Evolutionary conservation across 306 rosid genomes (phyloP), one percentile per base, ranked within the genome.

Genomic region (Vigna unguiculata): DNA sequence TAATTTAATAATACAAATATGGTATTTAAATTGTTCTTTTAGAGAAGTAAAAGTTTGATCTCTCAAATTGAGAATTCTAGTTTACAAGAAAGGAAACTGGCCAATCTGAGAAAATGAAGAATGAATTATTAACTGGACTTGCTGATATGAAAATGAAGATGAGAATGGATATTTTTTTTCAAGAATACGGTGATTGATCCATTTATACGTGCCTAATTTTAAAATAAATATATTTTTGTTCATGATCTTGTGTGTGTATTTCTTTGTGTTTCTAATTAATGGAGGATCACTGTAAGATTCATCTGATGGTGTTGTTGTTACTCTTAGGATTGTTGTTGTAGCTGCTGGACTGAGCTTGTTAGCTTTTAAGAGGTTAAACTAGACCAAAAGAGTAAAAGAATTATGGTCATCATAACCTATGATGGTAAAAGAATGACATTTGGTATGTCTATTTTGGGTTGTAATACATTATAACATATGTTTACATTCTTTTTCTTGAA

Each of bases 281-380:
- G 70, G 71, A 22, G 52, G 67, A 74, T 77, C 11, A 66, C 51
- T 86, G 84, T 84, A 93, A 97, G 97, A 90, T 72, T 83, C 83
- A 30, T 78, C 91, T 52, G 91, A 78, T 81, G 85, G 81, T 71
- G 67, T 87, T 89, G 76, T 86, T 73, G 74, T 91, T 52, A 47
- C 91, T 70, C 84, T 90, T 77, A 92, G 88, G 57, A 47, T 90
- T 88, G 98, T 86, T 54, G 91, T 51, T 9, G 70, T 88, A 53
- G 98, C 90, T 41, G 41, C 91, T 19, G 97, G 96, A 67, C 67
- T 91, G 67, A 91, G 97, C 66, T 47, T 87, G 54, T 64, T 91
- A 78, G 93, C 90, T 58, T 93, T 82, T 81, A n/a, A n/a, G n/a
- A n/a, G n/a, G n/a, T n/a, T n/a, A n/a, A n/a, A n/a, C n/a, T n/a